A percentile compares a stretch with the other conserved stretches of the same genome.
Conservation (phyloP, 352 stramenopile genomes). For the Phytophthora aleatoria region DNA sequence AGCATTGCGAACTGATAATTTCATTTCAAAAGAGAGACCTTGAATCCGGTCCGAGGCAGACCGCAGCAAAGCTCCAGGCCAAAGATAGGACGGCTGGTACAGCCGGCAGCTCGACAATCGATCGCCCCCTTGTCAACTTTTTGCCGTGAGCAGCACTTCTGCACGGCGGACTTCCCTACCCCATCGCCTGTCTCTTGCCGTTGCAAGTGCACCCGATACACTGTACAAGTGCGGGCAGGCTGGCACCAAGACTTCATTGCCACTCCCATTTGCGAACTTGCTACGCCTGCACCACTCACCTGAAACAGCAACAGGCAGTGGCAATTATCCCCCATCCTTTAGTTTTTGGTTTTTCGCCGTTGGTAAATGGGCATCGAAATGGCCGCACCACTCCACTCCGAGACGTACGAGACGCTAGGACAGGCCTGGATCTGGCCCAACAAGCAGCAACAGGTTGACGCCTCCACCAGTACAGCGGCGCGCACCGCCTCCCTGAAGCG, state of each 20-base stretch:
- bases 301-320: not conserved
- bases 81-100: slow-evolving; percentile 16
- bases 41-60: slow-evolving; percentile 35
- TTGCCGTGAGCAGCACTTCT: slow-evolving; percentile 17
- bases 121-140: slow-evolving; percentile 29
- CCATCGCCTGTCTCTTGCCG: slow-evolving; percentile 28
- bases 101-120: slow-evolving; percentile 20
- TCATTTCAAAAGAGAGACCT: slow-evolving; percentile 18
- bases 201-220: slow-evolving; percentile 11
- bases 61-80: slow-evolving; percentile 7
- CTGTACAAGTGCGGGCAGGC: not conserved
- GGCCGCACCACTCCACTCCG: slow-evolving; percentile 24
- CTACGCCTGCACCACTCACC: slow-evolving; percentile 15
- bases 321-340: slow-evolving; percentile 4
- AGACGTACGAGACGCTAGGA: slow-evolving; percentile 47
- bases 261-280: slow-evolving; percentile 34
- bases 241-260: not conserved
- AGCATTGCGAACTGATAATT: not conserved
- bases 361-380: slow-evolving; percentile 33
- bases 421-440: slow-evolving; percentile 42
- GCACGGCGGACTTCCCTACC: slow-evolving; percentile 15
- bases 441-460: slow-evolving; percentile 39
- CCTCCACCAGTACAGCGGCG: slow-evolving; percentile 14
- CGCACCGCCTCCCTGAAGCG: slow-evolving; percentile 37
- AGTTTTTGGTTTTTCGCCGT: not conserved